Percentiles rank a stretch among this genome's conserved stretches.
Conservation (phyloP, 345 rosid genomes). For the Dipteronia dyeriana region DNA sequence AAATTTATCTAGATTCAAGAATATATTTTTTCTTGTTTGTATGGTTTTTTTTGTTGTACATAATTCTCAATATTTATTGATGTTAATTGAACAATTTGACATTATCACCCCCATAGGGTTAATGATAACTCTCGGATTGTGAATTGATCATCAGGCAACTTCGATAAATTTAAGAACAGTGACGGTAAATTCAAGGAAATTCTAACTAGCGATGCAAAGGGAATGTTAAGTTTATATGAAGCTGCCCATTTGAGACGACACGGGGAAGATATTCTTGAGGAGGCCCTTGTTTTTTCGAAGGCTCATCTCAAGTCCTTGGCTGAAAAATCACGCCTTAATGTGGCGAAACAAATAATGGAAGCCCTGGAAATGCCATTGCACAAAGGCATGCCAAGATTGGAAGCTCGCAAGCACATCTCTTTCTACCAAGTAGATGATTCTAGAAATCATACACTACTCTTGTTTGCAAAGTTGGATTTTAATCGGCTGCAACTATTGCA, state of each 20-base stretch:
- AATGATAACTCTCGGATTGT: not conserved
- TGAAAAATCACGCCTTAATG: not conserved
- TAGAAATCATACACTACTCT: not conserved
- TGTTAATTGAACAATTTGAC: no score
- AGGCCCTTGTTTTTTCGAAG: not conserved
- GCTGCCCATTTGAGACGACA: not conserved
- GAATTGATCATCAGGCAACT: not conserved
- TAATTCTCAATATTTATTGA: not conserved
- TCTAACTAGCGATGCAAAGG: not conserved
- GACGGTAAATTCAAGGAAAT: not conserved
- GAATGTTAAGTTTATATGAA: conserved; percentile 6
- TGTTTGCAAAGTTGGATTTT: not conserved
- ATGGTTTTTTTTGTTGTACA: no score
- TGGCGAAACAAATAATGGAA: not conserved
- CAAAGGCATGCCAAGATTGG: not conserved
- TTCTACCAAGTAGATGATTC: not conserved
- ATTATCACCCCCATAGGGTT: no score
- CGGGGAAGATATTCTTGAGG: not conserved
- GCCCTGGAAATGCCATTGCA: not conserved
- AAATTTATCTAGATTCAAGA: no score
- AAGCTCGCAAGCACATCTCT: not conserved
- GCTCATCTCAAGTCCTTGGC: not conserved
- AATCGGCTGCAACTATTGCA: not conserved
- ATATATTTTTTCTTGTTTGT: no score
- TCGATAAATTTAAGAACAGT: not conserved